Evolutionary conservation across 2,329 filamentous ascomycete species (phyloP), one percentile per base, ranked within the genome.

Genomic region (Colletotrichum horii): DNA sequence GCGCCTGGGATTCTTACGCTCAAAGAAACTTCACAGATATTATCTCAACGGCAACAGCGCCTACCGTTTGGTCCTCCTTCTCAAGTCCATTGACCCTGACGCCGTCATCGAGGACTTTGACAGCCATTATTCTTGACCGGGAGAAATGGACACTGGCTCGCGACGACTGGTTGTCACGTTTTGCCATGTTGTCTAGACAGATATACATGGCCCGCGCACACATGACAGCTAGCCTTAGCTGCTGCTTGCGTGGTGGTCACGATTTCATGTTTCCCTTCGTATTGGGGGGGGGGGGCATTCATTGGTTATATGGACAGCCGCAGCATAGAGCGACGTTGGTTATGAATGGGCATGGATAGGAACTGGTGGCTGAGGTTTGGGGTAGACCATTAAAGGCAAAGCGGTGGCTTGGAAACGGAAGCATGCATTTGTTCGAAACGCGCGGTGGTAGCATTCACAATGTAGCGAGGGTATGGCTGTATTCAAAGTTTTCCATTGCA

Each of bases 1-100:
- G 84, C 90, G 96, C 1, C 88, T 99, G 9, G 97, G 97, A 0
- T 99, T 99, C 81, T 85, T 98, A 26, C 90, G 96, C 67, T 98
- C 95, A 76, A 99, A 99, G 85, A 94, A 96, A 76, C 86, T 99
- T 69, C 96, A 98, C 84, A 90, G 97, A 58, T 99, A 99, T 83
- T 99, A 99, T 80, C 87, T 99, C 55, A 99, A 98, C 82, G 97
- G 97, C 14, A 99, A 95, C 83, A 98, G 96, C 71, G 97, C 97
- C 3, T 99, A 97, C 83, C 91, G 97, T 56, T 88, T 99, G 67
- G 93, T 98, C 8, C 85, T 99, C 48, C 93, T 96, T 77, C 86
- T 98, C 68, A 96, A 94, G 82, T 80, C 86, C 4, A 78, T 86
- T 48, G 87, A 89, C 64, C 80, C 83, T 4, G 87, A 89, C 66